Evolutionary conservation across 2,329 filamentous ascomycete species (phyloP).

Genomic region (Alternaria sp.): DNA sequence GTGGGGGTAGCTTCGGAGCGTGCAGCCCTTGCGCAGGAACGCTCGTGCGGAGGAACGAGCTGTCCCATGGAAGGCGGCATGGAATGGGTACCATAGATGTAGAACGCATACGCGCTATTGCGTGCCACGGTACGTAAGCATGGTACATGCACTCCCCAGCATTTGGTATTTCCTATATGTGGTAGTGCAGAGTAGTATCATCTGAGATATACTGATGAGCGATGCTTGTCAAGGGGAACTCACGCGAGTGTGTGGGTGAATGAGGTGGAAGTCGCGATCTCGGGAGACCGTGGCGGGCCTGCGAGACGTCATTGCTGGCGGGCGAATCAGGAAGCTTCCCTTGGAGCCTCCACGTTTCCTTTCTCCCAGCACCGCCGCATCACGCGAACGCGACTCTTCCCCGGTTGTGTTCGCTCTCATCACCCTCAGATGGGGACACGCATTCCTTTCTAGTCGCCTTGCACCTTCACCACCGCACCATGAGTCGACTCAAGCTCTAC

Average conservation of each 20-base stretch:
- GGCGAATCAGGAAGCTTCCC: constrained; percentile 8
- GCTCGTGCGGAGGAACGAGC: not conserved
- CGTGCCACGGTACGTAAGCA: not conserved
- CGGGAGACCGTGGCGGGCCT: not conserved
- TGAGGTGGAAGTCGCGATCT: not conserved
- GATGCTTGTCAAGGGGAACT: not conserved
- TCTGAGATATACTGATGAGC: not conserved
- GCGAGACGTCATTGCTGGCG: constrained; percentile 5
- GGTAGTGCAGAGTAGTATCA: not conserved
- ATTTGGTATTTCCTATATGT: not conserved
- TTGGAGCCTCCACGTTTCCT: constrained; percentile 15
- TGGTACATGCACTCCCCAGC: not conserved
- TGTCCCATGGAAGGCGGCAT: not conserved
- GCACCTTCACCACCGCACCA: constrained; percentile 22
- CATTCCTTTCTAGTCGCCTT: constrained; percentile 9
- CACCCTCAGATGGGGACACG: constrained; percentile 21
- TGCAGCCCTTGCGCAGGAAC: constrained; percentile 8
- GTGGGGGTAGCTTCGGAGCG: not conserved
- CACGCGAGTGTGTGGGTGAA: not conserved
- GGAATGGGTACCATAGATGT: not conserved
- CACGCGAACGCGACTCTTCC: constrained; percentile 12
- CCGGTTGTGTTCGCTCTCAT: constrained; percentile 9
- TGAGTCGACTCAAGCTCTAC: constrained; percentile 45
- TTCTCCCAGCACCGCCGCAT: constrained; percentile 16
- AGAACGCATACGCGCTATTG: not conserved